Conservation (phyloP, 2,329 filamentous ascomycete species). For the Chalaropsis thielavioides region DNA sequence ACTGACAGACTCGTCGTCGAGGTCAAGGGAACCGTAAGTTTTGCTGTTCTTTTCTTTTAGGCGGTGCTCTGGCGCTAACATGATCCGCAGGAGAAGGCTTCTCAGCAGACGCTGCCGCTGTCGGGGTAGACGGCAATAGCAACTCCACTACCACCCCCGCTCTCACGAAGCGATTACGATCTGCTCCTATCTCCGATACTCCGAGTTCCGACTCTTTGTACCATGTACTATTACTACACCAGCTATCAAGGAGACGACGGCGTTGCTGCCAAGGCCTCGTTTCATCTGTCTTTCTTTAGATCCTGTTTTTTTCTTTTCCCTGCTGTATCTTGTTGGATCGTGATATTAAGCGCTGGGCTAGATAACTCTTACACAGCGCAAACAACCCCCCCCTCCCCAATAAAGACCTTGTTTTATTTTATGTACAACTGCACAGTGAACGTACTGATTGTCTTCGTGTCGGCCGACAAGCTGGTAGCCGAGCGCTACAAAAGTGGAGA, state of each 20-base stretch:
- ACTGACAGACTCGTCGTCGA: slow-evolving; percentile 85
- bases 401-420: not conserved
- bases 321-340: not conserved
- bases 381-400: too few species aligned
- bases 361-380: not conserved
- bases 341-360: not conserved
- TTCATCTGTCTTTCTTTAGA: not conserved
- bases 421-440: not conserved
- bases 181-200: not conserved
- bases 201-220: slow-evolving; percentile 12
- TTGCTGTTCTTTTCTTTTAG: not conserved
- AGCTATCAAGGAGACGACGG: not conserved
- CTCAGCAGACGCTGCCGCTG: slow-evolving; percentile 11
- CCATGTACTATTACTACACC: slow-evolving; percentile 13
- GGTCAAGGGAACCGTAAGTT: slow-evolving; percentile 19
- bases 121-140: not conserved
- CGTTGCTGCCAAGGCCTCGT: not conserved
- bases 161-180: not conserved
- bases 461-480: not conserved
- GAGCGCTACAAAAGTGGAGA: not conserved
- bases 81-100: slow-evolving; percentile 10
- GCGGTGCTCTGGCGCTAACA: not conserved
- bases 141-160: too few species aligned
- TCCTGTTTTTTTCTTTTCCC: not conserved
- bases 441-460: not conserved